Evolutionary conservation across 2,329 filamentous ascomycete genomes (phyloP).

Genomic region (Neopestalotiopsis rosae): DNA sequence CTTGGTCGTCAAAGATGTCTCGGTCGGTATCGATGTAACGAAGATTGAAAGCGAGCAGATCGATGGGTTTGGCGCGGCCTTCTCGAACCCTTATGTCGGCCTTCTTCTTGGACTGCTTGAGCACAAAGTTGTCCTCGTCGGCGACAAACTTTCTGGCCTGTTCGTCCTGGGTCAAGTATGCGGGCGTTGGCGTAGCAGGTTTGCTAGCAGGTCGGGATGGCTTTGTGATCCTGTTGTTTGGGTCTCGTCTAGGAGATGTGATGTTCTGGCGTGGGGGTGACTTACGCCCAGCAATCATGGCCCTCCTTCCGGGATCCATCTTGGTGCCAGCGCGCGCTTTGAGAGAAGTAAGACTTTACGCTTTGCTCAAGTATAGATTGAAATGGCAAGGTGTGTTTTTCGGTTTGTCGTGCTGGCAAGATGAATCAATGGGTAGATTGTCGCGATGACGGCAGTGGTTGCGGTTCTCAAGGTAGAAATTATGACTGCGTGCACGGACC

Average conservation of each 20-base stretch:
- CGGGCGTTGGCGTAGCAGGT: slow-evolving; percentile 28
- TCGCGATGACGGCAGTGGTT: background rate
- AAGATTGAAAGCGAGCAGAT: slow-evolving; percentile 90
- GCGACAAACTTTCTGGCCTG: slow-evolving; percentile 85
- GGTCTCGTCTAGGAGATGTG: slow-evolving; percentile 60
- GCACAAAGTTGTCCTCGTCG: slow-evolving; percentile 92
- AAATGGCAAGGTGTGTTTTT: background rate
- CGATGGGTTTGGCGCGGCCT: slow-evolving; percentile 87
- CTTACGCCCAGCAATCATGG: slow-evolving; percentile 56
- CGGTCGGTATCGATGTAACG: slow-evolving; percentile 86
- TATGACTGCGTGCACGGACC: background rate
- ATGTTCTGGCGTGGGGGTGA: slow-evolving; percentile 54
- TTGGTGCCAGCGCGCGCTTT: background rate
- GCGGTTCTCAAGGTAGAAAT: background rate
- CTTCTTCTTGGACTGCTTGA: slow-evolving; percentile 98
- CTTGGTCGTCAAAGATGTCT: slow-evolving; percentile 85
- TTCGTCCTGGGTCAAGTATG: slow-evolving; percentile 73
- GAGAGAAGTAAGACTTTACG: background rate
- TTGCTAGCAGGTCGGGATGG: slow-evolving; percentile 39
- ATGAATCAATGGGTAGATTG: background rate
- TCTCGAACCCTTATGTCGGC: slow-evolving; percentile 93
- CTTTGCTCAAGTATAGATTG: background rate
- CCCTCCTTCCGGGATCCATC: slow-evolving; percentile 62
- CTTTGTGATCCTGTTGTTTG: slow-evolving; percentile 62
- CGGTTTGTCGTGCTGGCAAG: background rate